phyloP scores from a whole-genome alignment of 2,329 filamentous ascomycete genomes.

The Aspergillus uvarum region DNA sequence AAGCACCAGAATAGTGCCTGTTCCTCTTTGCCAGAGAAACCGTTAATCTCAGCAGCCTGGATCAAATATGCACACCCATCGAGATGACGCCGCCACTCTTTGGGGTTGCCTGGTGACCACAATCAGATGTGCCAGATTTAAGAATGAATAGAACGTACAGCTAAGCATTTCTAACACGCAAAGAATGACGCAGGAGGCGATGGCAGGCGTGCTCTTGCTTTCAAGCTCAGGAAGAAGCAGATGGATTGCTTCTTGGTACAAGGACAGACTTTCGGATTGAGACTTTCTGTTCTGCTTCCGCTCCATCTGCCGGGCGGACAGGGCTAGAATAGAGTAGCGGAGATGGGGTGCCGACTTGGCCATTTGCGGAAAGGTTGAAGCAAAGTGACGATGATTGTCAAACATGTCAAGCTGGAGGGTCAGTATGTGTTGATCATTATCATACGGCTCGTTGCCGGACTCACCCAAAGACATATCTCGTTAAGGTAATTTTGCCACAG shows the following conservation, averaged over 20 bases:
- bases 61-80: conserved; percentile 55
- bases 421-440: background rate
- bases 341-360: conserved; percentile 48
- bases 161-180: conserved; percentile 56
- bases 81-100: conserved; percentile 53
- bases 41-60: conserved; percentile 52
- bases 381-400: conserved; percentile 51
- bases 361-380: conserved; percentile 50
- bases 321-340: conserved; percentile 51
- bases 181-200: conserved; percentile 54
- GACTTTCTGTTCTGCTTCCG: conserved; percentile 42
- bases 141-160: conserved; percentile 29
- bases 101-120: conserved; percentile 32
- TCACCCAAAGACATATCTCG: conserved; percentile 33
- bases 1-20: conserved; percentile 58
- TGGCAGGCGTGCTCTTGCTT: conserved; percentile 49
- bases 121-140: background rate
- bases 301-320: conserved; percentile 55
- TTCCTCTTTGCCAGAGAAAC: conserved; percentile 51
- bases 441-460: background rate
- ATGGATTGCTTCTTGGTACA: conserved; percentile 56
- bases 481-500: conserved; percentile 35
- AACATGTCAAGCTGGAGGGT: conserved; percentile 52
- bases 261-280: conserved; percentile 47
- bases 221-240: conserved; percentile 50